Conservation (phyloP, 768 basidiomycete species). For the Russula abietina region DNA sequence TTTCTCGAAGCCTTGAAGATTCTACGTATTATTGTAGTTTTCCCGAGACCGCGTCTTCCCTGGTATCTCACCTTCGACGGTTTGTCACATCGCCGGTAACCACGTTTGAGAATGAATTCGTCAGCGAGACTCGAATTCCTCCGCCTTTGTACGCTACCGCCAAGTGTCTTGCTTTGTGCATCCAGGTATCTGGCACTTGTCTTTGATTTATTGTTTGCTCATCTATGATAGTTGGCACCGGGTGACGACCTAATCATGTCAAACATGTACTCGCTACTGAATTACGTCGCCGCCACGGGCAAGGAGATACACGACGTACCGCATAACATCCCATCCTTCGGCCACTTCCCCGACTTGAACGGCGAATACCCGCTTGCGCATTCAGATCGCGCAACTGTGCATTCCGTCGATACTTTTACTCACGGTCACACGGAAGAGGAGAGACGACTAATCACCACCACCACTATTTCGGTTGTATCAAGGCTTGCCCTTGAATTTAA, state of each 20-base stretch:
- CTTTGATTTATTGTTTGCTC: constrained; percentile 10
- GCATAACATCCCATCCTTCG: constrained; percentile 34
- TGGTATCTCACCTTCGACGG: constrained; percentile 74
- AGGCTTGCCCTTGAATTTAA: constrained; percentile 81
- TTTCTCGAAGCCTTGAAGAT: neutral
- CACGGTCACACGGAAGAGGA: constrained; percentile 76
- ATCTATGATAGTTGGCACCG: constrained; percentile 55
- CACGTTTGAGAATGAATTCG: constrained; percentile 83
- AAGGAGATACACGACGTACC: constrained; percentile 62
- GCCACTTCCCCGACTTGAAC: constrained; percentile 27
- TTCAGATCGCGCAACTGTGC: constrained; percentile 44
- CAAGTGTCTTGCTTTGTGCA: constrained; percentile 84
- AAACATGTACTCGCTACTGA: constrained; percentile 93
- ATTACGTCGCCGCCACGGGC: constrained; percentile 81
- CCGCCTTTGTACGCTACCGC: constrained; percentile 81
- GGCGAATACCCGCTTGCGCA: neutral
- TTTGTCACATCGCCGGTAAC: constrained; percentile 85
- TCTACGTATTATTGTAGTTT: constrained; percentile 46
- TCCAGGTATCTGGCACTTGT: constrained; percentile 49
- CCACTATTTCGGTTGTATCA: constrained; percentile 88
- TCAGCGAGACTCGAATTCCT: constrained; percentile 63
- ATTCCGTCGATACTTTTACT: constrained; percentile 58
- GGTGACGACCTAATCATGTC: constrained; percentile 90
- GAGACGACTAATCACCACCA: constrained; percentile 76
- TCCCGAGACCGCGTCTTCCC: constrained; percentile 64